Conservation (phyloP, 169 alveolate genomes). For the Plasmodium cynomolgi region DNA sequence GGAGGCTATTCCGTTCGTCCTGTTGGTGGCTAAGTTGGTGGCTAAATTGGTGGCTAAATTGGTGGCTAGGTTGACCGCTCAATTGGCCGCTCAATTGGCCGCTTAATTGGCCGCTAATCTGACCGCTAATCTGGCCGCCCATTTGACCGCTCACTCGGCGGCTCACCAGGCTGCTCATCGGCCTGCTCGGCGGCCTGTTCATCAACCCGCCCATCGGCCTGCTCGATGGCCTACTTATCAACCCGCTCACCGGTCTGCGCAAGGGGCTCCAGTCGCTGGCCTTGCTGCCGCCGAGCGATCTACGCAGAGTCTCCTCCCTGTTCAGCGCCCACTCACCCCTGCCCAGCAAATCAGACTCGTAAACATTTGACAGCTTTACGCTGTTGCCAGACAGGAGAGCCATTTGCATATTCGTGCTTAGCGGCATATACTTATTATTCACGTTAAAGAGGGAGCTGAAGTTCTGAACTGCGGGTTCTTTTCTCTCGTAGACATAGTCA, state of each 20-base stretch:
- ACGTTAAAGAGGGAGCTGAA: conserved; percentile 64
- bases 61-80: background rate
- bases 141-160: background rate
- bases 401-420: background rate
- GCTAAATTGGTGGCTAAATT: background rate
- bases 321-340: background rate
- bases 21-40: background rate
- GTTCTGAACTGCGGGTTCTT: conserved; percentile 48
- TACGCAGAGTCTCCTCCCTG: background rate
- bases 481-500: conserved; percentile 14
- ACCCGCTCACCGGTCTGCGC: background rate
- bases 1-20: background rate
- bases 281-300: background rate
- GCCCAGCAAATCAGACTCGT: conserved; percentile 38
- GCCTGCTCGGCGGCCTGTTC: background rate
- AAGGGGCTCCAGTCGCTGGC: background rate
- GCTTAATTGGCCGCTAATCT: background rate
- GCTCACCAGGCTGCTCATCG: background rate
- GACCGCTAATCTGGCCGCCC: background rate
- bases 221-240: background rate
- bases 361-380: conserved; percentile 43
- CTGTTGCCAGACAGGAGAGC: conserved; percentile 4
- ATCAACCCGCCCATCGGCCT: background rate
- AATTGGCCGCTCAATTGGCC: background rate
- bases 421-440: conserved; percentile 64